phyloP scores from a whole-genome alignment of 805 yeast genomes.

The Ascoidea tarda region DNA sequence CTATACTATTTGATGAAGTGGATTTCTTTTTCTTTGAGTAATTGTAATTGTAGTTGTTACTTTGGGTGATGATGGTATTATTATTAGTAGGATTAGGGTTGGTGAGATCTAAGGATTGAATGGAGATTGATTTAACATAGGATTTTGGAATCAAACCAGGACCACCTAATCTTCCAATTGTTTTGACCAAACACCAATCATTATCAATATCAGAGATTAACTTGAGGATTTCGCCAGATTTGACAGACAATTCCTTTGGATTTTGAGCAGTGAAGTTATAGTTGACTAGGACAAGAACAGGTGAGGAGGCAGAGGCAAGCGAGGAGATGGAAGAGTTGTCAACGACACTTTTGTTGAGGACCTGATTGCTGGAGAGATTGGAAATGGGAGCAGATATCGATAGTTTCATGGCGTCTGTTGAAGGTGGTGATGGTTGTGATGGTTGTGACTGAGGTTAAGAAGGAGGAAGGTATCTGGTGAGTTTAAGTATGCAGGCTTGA shows the following conservation, averaged over 20 bases:
- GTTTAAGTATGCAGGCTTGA: too few species aligned
- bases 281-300: slow-evolving; percentile 29
- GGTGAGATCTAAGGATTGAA: slow-evolving; percentile 23
- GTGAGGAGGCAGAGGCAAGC: slow-evolving; percentile 6
- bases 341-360: background rate
- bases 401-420: too few species aligned
- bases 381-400: too few species aligned
- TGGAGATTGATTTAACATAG: slow-evolving; percentile 31
- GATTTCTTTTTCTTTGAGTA: background rate
- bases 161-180: slow-evolving; percentile 28
- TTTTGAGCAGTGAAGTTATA: slow-evolving; percentile 30
- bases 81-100: slow-evolving; percentile 13
- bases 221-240: slow-evolving; percentile 38
- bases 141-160: slow-evolving; percentile 41
- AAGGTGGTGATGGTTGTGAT: too few species aligned
- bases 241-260: slow-evolving; percentile 27
- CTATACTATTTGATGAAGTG: slow-evolving; percentile 1
- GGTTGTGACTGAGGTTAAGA: too few species aligned
- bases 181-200: slow-evolving; percentile 44
- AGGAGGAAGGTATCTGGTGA: too few species aligned
- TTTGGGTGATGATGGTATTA: slow-evolving; percentile 18
- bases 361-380: too few species aligned
- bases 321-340: slow-evolving; percentile 10
- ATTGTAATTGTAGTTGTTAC: background rate
- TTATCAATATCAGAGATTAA: slow-evolving; percentile 30